phyloP scores from a whole-genome alignment of 1,284 basidiomycete genomes.

The Moesziomyces antarcticus region DNA sequence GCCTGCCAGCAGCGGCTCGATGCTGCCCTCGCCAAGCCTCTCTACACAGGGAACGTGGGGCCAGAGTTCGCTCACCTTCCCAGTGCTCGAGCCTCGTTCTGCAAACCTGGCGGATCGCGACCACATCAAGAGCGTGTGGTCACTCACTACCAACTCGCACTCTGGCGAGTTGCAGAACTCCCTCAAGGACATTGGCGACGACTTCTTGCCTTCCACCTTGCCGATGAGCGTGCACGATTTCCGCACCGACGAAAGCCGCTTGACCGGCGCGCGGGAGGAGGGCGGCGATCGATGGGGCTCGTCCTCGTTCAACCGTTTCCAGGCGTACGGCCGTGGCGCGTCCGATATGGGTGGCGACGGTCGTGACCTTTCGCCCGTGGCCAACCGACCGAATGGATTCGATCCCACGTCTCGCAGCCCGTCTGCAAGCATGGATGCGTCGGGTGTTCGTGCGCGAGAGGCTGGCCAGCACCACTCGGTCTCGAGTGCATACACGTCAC shows the following conservation, averaged over 20 bases:
- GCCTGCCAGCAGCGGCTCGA: constrained; percentile 40
- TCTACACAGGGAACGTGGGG: constrained; percentile 56
- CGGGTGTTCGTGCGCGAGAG: constrained; percentile 32
- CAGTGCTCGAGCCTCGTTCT: constrained; percentile 42
- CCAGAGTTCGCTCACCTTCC: constrained; percentile 57
- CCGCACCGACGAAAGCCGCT: constrained; percentile 26
- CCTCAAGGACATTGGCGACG: constrained; percentile 56
- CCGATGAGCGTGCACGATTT: constrained; percentile 57
- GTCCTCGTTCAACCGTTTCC: constrained; percentile 32
- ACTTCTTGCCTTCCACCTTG: constrained; percentile 54
- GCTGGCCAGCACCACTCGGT: constrained; percentile 27
- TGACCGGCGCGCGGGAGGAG: constrained; percentile 12
- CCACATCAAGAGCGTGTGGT: constrained; percentile 62
- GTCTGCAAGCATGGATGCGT: constrained; percentile 31
- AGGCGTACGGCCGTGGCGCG: constrained; percentile 26
- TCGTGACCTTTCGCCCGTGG: constrained; percentile 36
- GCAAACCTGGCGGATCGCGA: constrained; percentile 42
- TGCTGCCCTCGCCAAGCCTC: constrained; percentile 51
- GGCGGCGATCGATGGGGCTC: constrained; percentile 21
- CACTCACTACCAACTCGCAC: constrained; percentile 47
- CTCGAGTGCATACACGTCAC: constrained; percentile 25
- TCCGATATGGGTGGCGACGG: constrained; percentile 21
- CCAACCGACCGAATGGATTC: constrained; percentile 32
- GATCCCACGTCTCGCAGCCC: constrained; percentile 47
- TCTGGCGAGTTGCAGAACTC: constrained; percentile 55